A percentile compares a stretch with the other conserved stretches of the same genome.
phyloP scores from a whole-genome alignment of 495 filamentous ascomycete genomes.

The Lasiosphaeria miniovina region DNA sequence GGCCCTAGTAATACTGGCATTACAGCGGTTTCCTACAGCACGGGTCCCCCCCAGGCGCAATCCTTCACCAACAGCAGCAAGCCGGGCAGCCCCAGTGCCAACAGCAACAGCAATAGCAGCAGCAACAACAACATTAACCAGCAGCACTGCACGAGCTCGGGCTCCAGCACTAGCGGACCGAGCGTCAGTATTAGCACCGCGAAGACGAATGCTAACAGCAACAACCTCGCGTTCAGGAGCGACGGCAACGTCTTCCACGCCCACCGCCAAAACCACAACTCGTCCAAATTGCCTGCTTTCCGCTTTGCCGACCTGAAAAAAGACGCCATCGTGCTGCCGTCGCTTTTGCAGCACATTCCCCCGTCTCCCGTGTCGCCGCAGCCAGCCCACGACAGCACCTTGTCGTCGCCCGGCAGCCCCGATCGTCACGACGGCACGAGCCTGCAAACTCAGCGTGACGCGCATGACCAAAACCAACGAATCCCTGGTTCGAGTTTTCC shows the following conservation, averaged over 20 bases:
- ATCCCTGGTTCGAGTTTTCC: conserved; percentile 24
- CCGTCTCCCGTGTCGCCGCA: conserved; percentile 41
- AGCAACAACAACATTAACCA: conserved; percentile 12
- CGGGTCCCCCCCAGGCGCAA: conserved; percentile 19
- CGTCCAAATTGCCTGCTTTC: conserved; percentile 48
- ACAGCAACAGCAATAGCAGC: conserved; percentile 10
- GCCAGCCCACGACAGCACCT: background rate
- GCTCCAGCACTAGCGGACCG: background rate
- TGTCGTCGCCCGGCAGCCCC: background rate
- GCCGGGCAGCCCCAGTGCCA: conserved; percentile 2
- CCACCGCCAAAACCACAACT: conserved; percentile 49
- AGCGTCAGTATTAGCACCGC: conserved; percentile 8
- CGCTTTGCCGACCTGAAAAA: conserved; percentile 49
- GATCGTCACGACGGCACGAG: conserved; percentile 27
- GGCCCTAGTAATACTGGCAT: conserved; percentile 13
- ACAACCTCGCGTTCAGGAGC: conserved; percentile 18
- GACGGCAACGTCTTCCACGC: conserved; percentile 36
- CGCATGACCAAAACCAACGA: conserved; percentile 28
- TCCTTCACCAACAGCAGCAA: conserved; percentile 5
- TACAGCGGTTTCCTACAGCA: conserved; percentile 14
- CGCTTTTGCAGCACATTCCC: conserved; percentile 38
- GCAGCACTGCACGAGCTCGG: background rate
- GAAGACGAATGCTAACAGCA: conserved; percentile 19
- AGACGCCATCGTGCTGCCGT: conserved; percentile 34
- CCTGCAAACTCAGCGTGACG: conserved; percentile 12